phyloP scores from a whole-genome alignment of 192 early-diverging fungal genomes.

The Dispira simplex region DNA sequence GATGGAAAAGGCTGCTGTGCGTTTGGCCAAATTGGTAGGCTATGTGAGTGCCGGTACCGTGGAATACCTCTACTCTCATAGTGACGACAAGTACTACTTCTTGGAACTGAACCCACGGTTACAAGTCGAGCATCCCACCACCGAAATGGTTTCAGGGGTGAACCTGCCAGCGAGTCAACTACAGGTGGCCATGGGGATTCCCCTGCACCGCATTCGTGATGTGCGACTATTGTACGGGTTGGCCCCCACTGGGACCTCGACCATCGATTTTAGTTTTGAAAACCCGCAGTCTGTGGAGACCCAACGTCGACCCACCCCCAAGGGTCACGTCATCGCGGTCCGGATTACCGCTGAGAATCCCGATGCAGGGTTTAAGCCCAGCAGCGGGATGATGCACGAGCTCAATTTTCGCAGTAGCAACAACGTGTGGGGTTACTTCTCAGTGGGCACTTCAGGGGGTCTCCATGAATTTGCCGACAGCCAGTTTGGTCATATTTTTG shows the following conservation, averaged over 20 bases:
- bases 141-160: constrained; percentile 97
- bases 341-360: constrained; percentile 99
- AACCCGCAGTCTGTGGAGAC: constrained; percentile 58
- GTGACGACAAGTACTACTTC: constrained; percentile 26
- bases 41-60: constrained; percentile 94
- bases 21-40: constrained; percentile 84
- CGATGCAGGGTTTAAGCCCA: constrained; percentile 98
- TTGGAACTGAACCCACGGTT: constrained; percentile 89
- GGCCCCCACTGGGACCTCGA: too few relatives aligned
- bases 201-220: constrained; percentile 67
- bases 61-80: constrained; percentile 90
- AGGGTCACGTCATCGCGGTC: constrained; percentile 95
- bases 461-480: constrained; percentile 99
- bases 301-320: constrained; percentile 83
- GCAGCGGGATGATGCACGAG: constrained; percentile 88
- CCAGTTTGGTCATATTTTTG: constrained; percentile 98
- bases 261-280: constrained; percentile 9
- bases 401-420: constrained; percentile 92
- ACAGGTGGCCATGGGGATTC: constrained; percentile 98
- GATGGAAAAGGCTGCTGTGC: constrained; percentile 97
- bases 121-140: constrained; percentile 98
- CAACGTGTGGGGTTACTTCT: constrained; percentile 99
- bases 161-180: constrained; percentile 96
- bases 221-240: too few relatives aligned
- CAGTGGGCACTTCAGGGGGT: constrained; percentile 83